phyloP scores from a whole-genome alignment of 2,329 filamentous ascomycete species.

The Trichoderma harzianum region DNA sequence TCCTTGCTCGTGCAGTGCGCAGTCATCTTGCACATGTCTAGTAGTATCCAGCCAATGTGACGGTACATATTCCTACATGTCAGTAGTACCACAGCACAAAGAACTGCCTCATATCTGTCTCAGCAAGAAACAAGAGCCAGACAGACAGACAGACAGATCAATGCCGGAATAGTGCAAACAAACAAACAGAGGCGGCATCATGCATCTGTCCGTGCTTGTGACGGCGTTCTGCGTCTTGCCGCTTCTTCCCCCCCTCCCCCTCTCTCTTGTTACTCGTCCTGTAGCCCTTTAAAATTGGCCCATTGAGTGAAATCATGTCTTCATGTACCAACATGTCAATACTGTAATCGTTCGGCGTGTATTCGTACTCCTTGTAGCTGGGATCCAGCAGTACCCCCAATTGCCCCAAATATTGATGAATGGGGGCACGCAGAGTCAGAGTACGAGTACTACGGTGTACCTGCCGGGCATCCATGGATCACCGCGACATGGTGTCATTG shows the following conservation, averaged over 20 bases:
- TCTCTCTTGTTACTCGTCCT: not conserved
- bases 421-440: not conserved
- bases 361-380: not conserved
- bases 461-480: not conserved
- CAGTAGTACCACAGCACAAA: not conserved
- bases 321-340: not conserved
- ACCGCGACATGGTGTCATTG: not conserved
- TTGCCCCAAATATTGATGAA: not conserved
- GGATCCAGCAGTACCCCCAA: not conserved
- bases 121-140: not conserved
- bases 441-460: not conserved
- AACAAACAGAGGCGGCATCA: not conserved
- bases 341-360: not conserved
- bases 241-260: not conserved
- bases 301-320: not conserved
- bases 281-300: not conserved
- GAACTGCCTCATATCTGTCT: not conserved
- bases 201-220: not conserved
- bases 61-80: not conserved
- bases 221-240: not conserved
- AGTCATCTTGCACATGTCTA: not conserved
- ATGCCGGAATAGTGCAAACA: not conserved
- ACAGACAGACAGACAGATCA: not conserved
- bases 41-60: not conserved
- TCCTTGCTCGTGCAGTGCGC: not conserved